Base-by-base conservation (phyloP, 2,329 filamentous ascomycete species). In the Fusarium vanettenii region DNA sequence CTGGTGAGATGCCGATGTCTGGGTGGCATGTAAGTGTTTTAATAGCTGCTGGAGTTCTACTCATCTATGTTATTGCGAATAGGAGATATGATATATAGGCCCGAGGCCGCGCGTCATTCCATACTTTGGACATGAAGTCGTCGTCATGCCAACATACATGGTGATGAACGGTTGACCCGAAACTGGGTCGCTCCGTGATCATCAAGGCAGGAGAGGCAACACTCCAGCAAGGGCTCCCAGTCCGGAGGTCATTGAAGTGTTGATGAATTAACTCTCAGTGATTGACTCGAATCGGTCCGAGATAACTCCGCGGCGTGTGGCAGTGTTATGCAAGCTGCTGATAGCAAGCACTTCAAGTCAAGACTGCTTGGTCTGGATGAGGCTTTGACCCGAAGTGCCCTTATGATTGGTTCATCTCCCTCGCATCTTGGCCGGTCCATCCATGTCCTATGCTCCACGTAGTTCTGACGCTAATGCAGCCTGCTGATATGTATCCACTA, bases 401-500 rank as follows among this genome's bases (percentile, higher is more conserved):
- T n/a, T n/a, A 27, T 50, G 20, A 31, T 45, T 52, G 48, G 27
- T n/a, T 27, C 25, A n/a, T 52, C 22, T 18, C 9, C 25, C 6
- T 43, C 10, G n/a, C 39, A 43, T 20, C n/a, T 39, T 39, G 37
- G 37, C 37, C 37, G 7, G 37, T n/a, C 16, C 8, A 39, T 27
- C 22, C 20, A 50, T 14, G 25, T 50, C 20, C 18, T n/a, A 13
- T 18, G 25, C 25, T 52, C 48, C 27, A 52, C 31, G 29, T 45
- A 14, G 20, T 22, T 45, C 52, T 22, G 5, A 45, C 64, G 5
- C 69, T 71, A 71, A 71, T 71, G 69, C 69, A 72, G 64, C 69
- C 69, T 64, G 69, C 69, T 71, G 69, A 71, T 45, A 71, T 57
- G 27, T 39, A 27, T 37, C 37, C 56, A 39, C 56, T 27, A 25